Evolutionary conservation across 2,329 filamentous ascomycete genomes (phyloP).

Genomic region (Magnaporthiopsis incrustans): DNA sequence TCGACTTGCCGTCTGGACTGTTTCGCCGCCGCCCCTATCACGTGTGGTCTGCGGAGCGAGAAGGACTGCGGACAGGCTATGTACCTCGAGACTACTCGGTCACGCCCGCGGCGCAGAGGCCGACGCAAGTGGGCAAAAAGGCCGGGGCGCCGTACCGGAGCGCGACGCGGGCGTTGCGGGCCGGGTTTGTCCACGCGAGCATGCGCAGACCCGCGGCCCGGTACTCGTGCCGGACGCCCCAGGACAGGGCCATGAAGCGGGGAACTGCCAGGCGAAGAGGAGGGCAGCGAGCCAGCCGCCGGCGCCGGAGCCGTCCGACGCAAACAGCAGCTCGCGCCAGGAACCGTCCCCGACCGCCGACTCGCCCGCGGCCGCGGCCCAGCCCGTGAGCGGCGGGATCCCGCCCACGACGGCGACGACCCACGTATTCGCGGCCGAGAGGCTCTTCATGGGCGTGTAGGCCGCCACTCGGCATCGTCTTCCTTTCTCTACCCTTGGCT

Average conservation of each 20-base stretch:
- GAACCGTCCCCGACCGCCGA: slow-evolving; percentile 67
- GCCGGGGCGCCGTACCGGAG: slow-evolving; percentile 74
- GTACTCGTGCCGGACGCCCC: slow-evolving; percentile 86
- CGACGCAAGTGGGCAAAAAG: slow-evolving; percentile 81
- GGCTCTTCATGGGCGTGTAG: slow-evolving; percentile 87
- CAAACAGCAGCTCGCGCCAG: slow-evolving; percentile 62
- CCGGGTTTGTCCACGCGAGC: slow-evolving; percentile 83
- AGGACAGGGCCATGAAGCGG: slow-evolving; percentile 92
- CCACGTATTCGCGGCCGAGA: slow-evolving; percentile 89
- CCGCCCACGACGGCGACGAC: slow-evolving; percentile 85
- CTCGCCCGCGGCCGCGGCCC: slow-evolving; percentile 89
- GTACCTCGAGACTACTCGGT: slow-evolving; percentile 59
- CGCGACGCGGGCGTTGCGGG: slow-evolving; percentile 77
- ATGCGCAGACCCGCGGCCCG: slow-evolving; percentile 58
- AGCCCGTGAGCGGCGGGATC: slow-evolving; percentile 95
- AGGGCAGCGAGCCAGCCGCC: slow-evolving; percentile 86
- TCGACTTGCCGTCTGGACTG: too few species aligned
- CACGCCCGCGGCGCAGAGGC: slow-evolving; percentile 68
- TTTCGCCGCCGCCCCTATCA: too few species aligned
- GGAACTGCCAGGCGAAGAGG: slow-evolving; percentile 97
- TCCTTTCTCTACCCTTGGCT: too few species aligned
- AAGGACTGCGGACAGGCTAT: too few species aligned
- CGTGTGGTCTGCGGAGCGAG: too few species aligned
- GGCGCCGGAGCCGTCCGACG: slow-evolving; percentile 47
- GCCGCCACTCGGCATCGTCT: slow-evolving; percentile 25